Conservation (phyloP, 2,329 filamentous ascomycete species). For the Aspergillus alliaceus region DNA sequence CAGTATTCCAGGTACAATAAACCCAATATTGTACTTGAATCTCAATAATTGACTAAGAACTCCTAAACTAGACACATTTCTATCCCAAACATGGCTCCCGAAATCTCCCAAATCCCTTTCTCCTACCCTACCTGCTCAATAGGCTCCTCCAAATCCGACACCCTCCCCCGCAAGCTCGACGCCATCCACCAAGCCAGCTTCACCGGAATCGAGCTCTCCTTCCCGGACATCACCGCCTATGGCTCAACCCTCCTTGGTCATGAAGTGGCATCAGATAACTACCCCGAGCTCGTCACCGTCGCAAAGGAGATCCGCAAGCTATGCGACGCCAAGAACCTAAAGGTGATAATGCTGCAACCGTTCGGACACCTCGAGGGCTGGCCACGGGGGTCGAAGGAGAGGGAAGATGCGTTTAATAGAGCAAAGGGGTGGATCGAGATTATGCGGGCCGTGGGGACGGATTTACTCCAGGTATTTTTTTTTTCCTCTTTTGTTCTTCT, state of each 20-base stretch:
- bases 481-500: neutral
- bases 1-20: too few species aligned
- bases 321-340: conserved; percentile 55
- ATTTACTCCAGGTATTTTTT: conserved; percentile 64
- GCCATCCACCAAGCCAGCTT: conserved; percentile 48
- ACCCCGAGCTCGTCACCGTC: conserved; percentile 56
- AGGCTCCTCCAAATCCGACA: conserved; percentile 33
- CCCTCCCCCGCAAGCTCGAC: conserved; percentile 39
- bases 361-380: conserved; percentile 79
- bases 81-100: neutral
- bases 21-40: too few species aligned
- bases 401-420: conserved; percentile 62
- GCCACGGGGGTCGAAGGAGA: conserved; percentile 57
- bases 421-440: conserved; percentile 68
- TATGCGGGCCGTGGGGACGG: conserved; percentile 68
- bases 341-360: conserved; percentile 71
- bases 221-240: conserved; percentile 69
- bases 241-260: conserved; percentile 53
- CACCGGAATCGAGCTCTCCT: conserved; percentile 69
- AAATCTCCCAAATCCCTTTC: conserved; percentile 28
- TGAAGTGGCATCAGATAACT: conserved; percentile 59
- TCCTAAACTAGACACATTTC: neutral
- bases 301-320: conserved; percentile 56
- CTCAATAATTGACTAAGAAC: neutral
- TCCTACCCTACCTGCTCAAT: conserved; percentile 48